Conservation (phyloP, 495 filamentous ascomycete species). For the Penicillium soppii region DNA sequence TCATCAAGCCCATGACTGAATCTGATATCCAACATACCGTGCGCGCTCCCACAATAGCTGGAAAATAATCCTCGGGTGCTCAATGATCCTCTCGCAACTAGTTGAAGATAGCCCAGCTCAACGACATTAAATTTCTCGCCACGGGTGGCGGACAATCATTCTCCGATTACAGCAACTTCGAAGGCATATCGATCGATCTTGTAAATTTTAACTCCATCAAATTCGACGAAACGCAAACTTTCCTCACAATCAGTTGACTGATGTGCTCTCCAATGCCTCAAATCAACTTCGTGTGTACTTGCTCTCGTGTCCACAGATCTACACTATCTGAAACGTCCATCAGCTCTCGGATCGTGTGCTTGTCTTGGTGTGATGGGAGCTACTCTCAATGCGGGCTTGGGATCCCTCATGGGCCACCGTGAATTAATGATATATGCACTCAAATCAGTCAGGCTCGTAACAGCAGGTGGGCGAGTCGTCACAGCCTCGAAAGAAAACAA, state of each 20-base stretch:
- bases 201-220: background rate
- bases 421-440: background rate
- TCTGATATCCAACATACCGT: background rate
- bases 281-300: background rate
- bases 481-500: conserved; percentile 24
- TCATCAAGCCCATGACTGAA: background rate
- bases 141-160: background rate
- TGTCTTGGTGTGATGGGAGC: background rate
- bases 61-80: too few relatives aligned
- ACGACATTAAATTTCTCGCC: background rate
- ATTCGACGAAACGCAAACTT: background rate
- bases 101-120: background rate
- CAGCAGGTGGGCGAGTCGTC: background rate
- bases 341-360: background rate
- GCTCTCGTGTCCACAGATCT: background rate
- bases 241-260: background rate
- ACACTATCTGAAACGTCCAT: background rate
- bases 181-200: background rate
- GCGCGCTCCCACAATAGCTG: background rate
- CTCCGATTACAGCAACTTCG: background rate
- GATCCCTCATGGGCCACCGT: background rate
- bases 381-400: background rate
- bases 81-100: background rate
- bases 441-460: background rate
- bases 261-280: background rate